These are phyloP conservation scores for Gilbertella persicaria DNA, from an alignment of 371 early-diverging fungal species.

Conservation along the genomic window DNA sequence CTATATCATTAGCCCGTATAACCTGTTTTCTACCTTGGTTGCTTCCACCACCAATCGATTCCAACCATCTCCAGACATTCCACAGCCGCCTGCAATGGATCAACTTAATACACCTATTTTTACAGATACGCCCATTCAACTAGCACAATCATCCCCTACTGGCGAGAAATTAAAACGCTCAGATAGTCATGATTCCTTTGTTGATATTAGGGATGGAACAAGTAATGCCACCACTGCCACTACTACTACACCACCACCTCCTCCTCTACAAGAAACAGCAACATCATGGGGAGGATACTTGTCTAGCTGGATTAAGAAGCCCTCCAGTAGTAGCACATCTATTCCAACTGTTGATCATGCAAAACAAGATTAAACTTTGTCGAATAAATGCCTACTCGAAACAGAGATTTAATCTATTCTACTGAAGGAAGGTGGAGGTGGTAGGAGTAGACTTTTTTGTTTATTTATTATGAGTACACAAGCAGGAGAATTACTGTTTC, in stretches of 20 bases:
- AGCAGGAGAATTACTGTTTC: too few species aligned
- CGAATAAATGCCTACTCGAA: too few species aligned
- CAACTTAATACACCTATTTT: not conserved
- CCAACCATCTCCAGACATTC: constrained; percentile 2
- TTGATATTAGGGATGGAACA: constrained; percentile 14
- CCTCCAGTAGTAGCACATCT: not conserved
- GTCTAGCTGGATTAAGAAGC: constrained; percentile 21
- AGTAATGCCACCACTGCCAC: not conserved
- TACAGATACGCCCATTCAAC: not conserved
- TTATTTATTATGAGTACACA: too few species aligned
- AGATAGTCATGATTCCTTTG: constrained; percentile 32
- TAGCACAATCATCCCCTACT: too few species aligned
- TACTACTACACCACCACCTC: not conserved
- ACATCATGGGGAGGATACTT: constrained; percentile 21
- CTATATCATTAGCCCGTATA: constrained; percentile 21
- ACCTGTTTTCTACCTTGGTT: constrained; percentile 29
- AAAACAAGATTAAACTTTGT: constrained; percentile 15
- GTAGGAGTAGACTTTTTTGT: too few species aligned
- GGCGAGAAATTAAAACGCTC: constrained; percentile 18
- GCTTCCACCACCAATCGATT: constrained; percentile 10
- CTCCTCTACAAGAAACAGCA: constrained; percentile 1
- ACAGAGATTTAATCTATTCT: too few species aligned
- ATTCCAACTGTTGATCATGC: not conserved
- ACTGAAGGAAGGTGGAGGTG: too few species aligned
- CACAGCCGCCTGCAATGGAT: constrained; percentile 1